Conservation (phyloP, 192 early-diverging fungal species). For the Pilaira anomala region DNA sequence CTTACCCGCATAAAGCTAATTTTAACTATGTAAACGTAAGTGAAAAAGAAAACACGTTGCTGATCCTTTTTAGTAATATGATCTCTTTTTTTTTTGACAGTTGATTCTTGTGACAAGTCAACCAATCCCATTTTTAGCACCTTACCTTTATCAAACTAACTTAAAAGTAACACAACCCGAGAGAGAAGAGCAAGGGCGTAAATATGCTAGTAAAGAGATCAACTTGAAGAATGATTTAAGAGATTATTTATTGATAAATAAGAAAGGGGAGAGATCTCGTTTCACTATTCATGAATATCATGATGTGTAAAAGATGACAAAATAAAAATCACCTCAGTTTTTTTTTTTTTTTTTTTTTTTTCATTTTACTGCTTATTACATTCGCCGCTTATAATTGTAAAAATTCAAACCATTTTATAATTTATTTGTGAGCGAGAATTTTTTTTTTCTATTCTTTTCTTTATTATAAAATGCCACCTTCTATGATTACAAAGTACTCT, state of each 20-base stretch:
- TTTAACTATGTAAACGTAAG: conserved; percentile 55
- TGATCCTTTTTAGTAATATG: neutral
- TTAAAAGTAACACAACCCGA: conserved; percentile 40
- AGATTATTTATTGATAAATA: conserved; percentile 56
- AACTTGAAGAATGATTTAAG: conserved; percentile 53
- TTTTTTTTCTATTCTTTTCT: neutral
- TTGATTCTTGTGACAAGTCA: conserved; percentile 44
- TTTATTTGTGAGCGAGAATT: neutral
- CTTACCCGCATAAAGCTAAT: conserved; percentile 49
- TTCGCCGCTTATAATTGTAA: neutral
- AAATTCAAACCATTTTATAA: neutral
- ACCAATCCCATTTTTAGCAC: conserved; percentile 45
- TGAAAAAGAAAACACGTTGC: neutral
- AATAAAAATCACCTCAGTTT: neutral
- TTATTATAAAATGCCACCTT: conserved; percentile 2
- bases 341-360: too few species aligned
- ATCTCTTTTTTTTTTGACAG: conserved; percentile 15
- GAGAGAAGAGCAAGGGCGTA: conserved; percentile 28
- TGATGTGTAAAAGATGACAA: conserved; percentile 35
- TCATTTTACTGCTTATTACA: neutral
- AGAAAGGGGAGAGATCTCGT: conserved; percentile 42
- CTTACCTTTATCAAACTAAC: conserved; percentile 48
- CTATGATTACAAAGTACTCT: neutral
- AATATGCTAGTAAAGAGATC: conserved; percentile 38
- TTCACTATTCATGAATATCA: conserved; percentile 55